Conservation (phyloP, 2,329 filamentous ascomycete genomes). For the Cylindrodendrum hubeiense region DNA sequence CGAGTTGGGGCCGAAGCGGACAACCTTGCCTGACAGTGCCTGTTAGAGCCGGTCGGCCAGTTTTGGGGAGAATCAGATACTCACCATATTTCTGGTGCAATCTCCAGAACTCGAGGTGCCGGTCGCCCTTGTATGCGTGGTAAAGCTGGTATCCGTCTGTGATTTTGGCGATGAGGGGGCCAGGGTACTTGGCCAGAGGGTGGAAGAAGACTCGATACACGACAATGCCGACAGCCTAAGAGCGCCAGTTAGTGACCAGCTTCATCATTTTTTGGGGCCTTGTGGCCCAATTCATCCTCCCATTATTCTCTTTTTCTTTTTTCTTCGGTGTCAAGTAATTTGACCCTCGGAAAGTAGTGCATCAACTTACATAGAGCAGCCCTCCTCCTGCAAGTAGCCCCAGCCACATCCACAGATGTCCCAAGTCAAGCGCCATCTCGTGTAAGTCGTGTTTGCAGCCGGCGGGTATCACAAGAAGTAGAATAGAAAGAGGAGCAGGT, state of each 20-base stretch:
- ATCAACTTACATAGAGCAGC: conserved; percentile 56
- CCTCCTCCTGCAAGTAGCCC: conserved; percentile 51
- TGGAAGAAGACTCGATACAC: conserved; percentile 73
- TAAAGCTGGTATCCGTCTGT: conserved; percentile 77
- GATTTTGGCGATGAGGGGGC: conserved; percentile 72
- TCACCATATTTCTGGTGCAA: conserved; percentile 79
- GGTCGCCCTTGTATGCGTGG: conserved; percentile 79
- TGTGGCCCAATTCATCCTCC: not conserved
- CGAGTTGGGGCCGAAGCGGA: conserved; percentile 84
- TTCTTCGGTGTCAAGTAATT: not conserved
- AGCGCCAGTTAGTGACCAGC: not conserved
- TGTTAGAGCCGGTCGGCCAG: conserved; percentile 5
- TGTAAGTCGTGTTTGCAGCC: conserved; percentile 14
- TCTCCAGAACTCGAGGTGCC: conserved; percentile 79
- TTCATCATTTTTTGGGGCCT: not conserved
- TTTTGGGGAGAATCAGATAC: conserved; percentile 27
- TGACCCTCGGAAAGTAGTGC: not conserved
- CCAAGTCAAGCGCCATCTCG: conserved; percentile 46
- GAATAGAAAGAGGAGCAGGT: not conserved
- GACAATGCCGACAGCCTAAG: conserved; percentile 55
- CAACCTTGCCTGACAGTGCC: conserved; percentile 63
- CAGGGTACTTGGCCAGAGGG: conserved; percentile 74
- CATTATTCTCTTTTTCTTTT: conserved; percentile 4
- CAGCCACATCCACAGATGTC: conserved; percentile 57
- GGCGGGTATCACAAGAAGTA: not conserved